Evolutionary conservation across 441 rosid species (phyloP).

Genomic region (Brassica hybrid): DNA sequence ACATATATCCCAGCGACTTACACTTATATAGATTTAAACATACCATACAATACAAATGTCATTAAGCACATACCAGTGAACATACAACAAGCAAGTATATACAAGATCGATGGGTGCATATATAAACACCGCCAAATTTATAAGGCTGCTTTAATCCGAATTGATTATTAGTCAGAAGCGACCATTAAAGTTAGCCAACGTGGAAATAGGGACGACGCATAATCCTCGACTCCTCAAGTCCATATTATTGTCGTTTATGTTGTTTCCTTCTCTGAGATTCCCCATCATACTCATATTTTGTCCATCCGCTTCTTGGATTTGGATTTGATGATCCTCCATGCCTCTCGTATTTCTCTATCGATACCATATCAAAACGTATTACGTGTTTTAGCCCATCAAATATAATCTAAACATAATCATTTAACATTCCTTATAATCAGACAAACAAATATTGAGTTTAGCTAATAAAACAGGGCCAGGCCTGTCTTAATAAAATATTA

Average conservation of each 20-base stretch:
- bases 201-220: slow-evolving; percentile 78
- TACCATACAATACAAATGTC: slow-evolving; percentile 14
- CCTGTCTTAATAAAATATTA: neutral
- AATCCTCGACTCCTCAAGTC: slow-evolving; percentile 74
- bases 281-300: slow-evolving; percentile 36
- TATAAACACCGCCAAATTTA: slow-evolving; percentile 26
- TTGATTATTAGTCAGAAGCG: slow-evolving; percentile 38
- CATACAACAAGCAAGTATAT: slow-evolving; percentile 22
- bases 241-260: slow-evolving; percentile 44
- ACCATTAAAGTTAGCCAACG: slow-evolving; percentile 67
- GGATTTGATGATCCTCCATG: slow-evolving; percentile 40
- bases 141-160: neutral
- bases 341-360: slow-evolving; percentile 47
- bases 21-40: slow-evolving; percentile 12
- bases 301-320: slow-evolving; percentile 44
- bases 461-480: slow-evolving; percentile 21
- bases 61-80: slow-evolving; percentile 17
- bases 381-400: slow-evolving; percentile 15
- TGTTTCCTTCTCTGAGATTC: slow-evolving; percentile 35
- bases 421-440: slow-evolving; percentile 7
- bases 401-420: neutral
- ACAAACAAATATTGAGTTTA: slow-evolving; percentile 4
- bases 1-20: slow-evolving; percentile 29
- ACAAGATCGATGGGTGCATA: neutral
- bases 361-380: slow-evolving; percentile 19